Percentiles rank a stretch among this genome's conserved stretches.
phyloP scores from a whole-genome alignment of 202 grass and related monocot genomes.

The Saccharum hybrid region DNA sequence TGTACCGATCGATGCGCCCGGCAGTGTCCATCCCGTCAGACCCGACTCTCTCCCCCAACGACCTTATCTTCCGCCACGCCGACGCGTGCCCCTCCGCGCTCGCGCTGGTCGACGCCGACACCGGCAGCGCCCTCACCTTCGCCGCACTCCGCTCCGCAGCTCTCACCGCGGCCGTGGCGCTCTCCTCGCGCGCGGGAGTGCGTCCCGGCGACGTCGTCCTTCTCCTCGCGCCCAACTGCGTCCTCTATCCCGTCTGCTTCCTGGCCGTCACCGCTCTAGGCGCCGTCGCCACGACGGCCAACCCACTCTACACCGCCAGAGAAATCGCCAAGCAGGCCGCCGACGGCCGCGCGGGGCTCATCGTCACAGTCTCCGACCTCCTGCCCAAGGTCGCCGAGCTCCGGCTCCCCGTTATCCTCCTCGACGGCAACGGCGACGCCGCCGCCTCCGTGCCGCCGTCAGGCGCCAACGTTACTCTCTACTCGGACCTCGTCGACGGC shows the following conservation, averaged over 20 bases:
- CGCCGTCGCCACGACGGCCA: constrained; percentile 73
- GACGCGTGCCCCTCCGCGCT: constrained; percentile 57
- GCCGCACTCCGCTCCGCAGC: constrained; percentile 52
- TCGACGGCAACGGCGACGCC: constrained; percentile 38
- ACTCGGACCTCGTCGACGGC: constrained; percentile 61
- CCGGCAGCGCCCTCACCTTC: constrained; percentile 60
- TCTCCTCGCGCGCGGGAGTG: constrained; percentile 58
- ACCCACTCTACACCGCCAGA: constrained; percentile 69
- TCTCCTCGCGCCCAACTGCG: constrained; percentile 73
- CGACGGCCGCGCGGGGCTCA: constrained; percentile 57
- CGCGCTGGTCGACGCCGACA: constrained; percentile 68
- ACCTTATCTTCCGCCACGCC: constrained; percentile 63
- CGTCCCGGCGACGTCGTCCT: constrained; percentile 66
- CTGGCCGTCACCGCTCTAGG: constrained; percentile 66
- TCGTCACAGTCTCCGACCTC: constrained; percentile 56
- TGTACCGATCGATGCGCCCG: constrained; percentile 68
- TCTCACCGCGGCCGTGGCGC: constrained; percentile 45
- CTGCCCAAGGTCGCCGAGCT: constrained; percentile 54
- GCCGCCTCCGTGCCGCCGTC: not conserved
- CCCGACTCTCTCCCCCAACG: constrained; percentile 52
- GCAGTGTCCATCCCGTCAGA: constrained; percentile 46
- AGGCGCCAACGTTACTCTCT: constrained; percentile 46
- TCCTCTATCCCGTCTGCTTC: constrained; percentile 80
- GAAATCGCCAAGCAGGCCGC: constrained; percentile 79
- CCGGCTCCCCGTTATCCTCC: constrained; percentile 63